These are phyloP conservation scores for Odonthalia washingtoniensis DNA, from an alignment of 31 red algal species.

Conservation along the genomic window DNA sequence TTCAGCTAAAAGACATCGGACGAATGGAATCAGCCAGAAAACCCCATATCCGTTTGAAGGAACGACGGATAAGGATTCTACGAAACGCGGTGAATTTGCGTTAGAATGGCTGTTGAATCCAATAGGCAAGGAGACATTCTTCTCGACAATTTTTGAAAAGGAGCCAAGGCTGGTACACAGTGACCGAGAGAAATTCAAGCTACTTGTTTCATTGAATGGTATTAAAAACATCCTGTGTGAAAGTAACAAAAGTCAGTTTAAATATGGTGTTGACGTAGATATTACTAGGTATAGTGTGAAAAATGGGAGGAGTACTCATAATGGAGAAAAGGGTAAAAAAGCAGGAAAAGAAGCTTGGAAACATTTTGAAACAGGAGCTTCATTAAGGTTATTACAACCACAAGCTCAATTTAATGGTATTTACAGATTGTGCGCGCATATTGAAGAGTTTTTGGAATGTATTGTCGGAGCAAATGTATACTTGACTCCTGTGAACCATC, in stretches of 20 bases:
- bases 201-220: constrained; percentile 40
- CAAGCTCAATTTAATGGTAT: constrained; percentile 56
- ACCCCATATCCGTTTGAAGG: constrained; percentile 43
- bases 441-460: constrained; percentile 71
- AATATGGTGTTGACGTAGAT: constrained; percentile 62
- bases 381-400: constrained; percentile 72
- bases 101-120: constrained; percentile 58
- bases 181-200: constrained; percentile 28
- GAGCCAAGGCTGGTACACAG: constrained; percentile 49
- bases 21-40: no score
- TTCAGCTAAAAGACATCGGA: no score
- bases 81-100: constrained; percentile 43
- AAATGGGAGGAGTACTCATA: constrained; percentile 35
- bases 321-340: not conserved
- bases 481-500: constrained; percentile 56
- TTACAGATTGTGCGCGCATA: constrained; percentile 49
- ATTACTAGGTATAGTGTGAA: constrained; percentile 54
- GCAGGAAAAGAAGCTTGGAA: constrained; percentile 57
- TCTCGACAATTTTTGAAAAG: constrained; percentile 63
- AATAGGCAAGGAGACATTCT: constrained; percentile 34
- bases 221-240: constrained; percentile 28
- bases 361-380: constrained; percentile 54
- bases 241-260: constrained; percentile 12
- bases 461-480: constrained; percentile 80
- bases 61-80: constrained; percentile 5